Conservation (phyloP, 140 eudicot genomes). For the Erigeron philadelphicus region DNA sequence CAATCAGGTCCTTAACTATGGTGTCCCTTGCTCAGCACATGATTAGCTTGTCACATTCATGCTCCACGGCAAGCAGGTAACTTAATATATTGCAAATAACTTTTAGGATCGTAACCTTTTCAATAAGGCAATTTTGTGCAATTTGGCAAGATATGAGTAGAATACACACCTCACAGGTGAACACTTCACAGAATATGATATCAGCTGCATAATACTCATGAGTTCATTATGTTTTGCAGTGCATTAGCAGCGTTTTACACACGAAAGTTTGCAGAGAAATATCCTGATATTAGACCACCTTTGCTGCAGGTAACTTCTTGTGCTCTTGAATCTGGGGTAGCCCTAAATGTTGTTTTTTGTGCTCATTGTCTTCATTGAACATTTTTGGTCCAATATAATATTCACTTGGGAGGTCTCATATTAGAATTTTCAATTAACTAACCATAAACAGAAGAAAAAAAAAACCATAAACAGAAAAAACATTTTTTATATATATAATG, state of each 20-base stretch:
- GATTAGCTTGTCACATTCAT: slow-evolving; percentile 77
- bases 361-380: slow-evolving; percentile 1
- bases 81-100: slow-evolving; percentile 1
- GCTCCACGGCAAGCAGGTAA: slow-evolving; percentile 85
- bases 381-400: neutral
- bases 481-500: neutral
- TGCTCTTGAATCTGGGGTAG: slow-evolving; percentile 7
- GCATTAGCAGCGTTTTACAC: slow-evolving; percentile 93
- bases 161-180: neutral
- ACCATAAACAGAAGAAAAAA: neutral
- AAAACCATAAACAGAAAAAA: neutral
- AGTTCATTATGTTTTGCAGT: slow-evolving; percentile 47
- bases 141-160: slow-evolving; percentile 5
- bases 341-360: slow-evolving; percentile 8
- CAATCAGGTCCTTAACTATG: slow-evolving; percentile 84
- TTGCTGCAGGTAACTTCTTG: slow-evolving; percentile 66
- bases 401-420: neutral
- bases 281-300: slow-evolving; percentile 79
- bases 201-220: neutral
- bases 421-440: neutral
- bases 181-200: neutral
- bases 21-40: slow-evolving; percentile 94
- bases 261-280: slow-evolving; percentile 75
- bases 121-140: slow-evolving; percentile 13
- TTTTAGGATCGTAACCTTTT: neutral